Evolutionary conservation across 2,329 filamentous ascomycete species (phyloP), one percentile per base, ranked within the genome.

Genomic region (Epicoccum sorghinum): DNA sequence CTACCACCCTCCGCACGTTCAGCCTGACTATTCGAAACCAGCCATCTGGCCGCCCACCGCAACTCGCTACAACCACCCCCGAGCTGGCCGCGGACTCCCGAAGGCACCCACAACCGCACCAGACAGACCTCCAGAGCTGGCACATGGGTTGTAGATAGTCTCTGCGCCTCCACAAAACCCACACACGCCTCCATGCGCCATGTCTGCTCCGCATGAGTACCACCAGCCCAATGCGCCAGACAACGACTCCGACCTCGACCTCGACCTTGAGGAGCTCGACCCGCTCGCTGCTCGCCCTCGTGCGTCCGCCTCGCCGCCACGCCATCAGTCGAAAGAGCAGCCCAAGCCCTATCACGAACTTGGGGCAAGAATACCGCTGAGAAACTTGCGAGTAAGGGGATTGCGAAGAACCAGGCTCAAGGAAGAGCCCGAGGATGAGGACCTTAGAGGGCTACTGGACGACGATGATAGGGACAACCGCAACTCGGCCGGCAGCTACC

Each of bases 211-310:
- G 42, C 75, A 77, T 68, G 73, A 76, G 67, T 78, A 79, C 69
- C 74, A 77, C 69, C 73, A 76, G 60, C 75, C 83, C 69, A 83
- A 87, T 73, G 83, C 84, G 69, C 86, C 86, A 75, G 70, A 74
- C 53, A 59, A 64, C 71, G 89, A 93, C 72, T 90, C 88, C 44
- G 89, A 93, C 72, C 84, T 88, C 64, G 88, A 90, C 59, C 81
- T 95, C 67, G 89, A 93, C 66, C 82, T 91, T 64, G 83, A 91
- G 68, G 90, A 93, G 79, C 86, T 95, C 62, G 89, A 93, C 70
- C 89, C 90, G 50, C 70, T 70, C 53, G 58, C 65, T 39, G 58
- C 69, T n/a, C 65, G 66, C 33, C 58, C 66, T 9, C 57, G 63
- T 33, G 37, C 65, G 7, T 49, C 61, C n/a, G 32, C 58, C 27